Conservation (phyloP, 352 stramenopile species). For the Globisporangium alternatum region DNA sequence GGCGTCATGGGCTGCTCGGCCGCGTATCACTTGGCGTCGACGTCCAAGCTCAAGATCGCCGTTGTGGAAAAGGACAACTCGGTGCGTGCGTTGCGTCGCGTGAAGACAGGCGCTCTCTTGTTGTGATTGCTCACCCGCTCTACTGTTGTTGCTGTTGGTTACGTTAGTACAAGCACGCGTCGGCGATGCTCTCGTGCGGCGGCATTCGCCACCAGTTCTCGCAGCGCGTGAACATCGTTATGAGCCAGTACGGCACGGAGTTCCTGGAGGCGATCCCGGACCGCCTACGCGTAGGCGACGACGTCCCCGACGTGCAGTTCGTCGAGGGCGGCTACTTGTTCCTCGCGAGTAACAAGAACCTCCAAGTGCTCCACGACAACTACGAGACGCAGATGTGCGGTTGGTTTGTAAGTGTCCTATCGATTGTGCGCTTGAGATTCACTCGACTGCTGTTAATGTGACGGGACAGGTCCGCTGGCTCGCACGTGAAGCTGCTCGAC, state of each 20-base stretch:
- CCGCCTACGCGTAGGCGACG: constrained; percentile 53
- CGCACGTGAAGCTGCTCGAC: constrained; percentile 53
- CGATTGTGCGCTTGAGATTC: not conserved
- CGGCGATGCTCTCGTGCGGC: constrained; percentile 67
- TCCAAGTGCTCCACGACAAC: constrained; percentile 54
- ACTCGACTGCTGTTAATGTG: not conserved
- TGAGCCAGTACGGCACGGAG: constrained; percentile 80
- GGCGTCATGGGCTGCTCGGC: constrained; percentile 86
- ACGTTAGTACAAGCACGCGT: constrained; percentile 79
- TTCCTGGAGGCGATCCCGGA: constrained; percentile 55
- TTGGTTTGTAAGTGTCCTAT: not conserved
- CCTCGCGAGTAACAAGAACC: constrained; percentile 63
- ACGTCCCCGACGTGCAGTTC: constrained; percentile 74
- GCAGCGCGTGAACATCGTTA: constrained; percentile 64
- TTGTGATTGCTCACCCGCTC: not conserved
- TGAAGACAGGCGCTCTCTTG: not conserved
- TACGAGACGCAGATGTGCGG: constrained; percentile 45
- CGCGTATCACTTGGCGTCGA: constrained; percentile 76
- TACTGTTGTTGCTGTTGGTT: not conserved
- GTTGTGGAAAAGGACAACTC: constrained; percentile 69
- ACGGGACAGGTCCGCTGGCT: constrained; percentile 30
- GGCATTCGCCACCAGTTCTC: constrained; percentile 86
- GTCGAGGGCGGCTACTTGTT: constrained; percentile 83
- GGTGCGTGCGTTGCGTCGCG: constrained; percentile 27
- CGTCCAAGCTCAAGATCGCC: constrained; percentile 67